These are phyloP conservation scores for Didymella glomerata DNA, from an alignment of 2,329 filamentous ascomycete genomes.

Conservation along the genomic window DNA sequence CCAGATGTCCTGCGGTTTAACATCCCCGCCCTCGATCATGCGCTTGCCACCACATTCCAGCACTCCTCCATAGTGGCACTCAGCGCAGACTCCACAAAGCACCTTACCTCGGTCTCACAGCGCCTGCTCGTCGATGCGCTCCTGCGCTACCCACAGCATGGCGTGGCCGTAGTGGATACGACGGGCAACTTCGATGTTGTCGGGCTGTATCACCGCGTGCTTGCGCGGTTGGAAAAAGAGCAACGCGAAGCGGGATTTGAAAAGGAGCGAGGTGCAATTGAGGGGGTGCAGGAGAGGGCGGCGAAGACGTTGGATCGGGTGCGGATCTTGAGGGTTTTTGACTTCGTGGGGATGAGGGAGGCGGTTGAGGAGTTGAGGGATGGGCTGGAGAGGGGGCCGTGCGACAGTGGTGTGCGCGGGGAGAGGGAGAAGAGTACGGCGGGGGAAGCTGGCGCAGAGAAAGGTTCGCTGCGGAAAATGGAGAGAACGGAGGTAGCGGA, in stretches of 20 bases:
- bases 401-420: slow-evolving; percentile 5
- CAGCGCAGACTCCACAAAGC: slow-evolving; percentile 6
- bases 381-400: slow-evolving; percentile 34
- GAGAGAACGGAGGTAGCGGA: slow-evolving; percentile 44
- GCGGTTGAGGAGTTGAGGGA: slow-evolving; percentile 56
- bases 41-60: neutral
- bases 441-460: neutral
- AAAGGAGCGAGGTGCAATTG: no score
- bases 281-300: neutral
- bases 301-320: slow-evolving; percentile 53
- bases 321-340: slow-evolving; percentile 61
- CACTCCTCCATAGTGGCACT: neutral
- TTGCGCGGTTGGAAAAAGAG: slow-evolving; percentile 2
- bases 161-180: slow-evolving; percentile 57
- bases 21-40: neutral
- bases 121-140: slow-evolving; percentile 53
- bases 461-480: neutral
- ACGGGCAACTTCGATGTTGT: slow-evolving; percentile 57
- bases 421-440: neutral
- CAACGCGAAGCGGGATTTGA: neutral
- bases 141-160: slow-evolving; percentile 31
- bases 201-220: slow-evolving; percentile 33
- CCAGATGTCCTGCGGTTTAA: neutral
- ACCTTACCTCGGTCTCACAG: slow-evolving; percentile 17
- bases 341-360: slow-evolving; percentile 59